Percentiles rank a stretch among this genome's conserved stretches.
phyloP scores from a whole-genome alignment of 129 eudicot species.

The Helianthus tuberosus region DNA sequence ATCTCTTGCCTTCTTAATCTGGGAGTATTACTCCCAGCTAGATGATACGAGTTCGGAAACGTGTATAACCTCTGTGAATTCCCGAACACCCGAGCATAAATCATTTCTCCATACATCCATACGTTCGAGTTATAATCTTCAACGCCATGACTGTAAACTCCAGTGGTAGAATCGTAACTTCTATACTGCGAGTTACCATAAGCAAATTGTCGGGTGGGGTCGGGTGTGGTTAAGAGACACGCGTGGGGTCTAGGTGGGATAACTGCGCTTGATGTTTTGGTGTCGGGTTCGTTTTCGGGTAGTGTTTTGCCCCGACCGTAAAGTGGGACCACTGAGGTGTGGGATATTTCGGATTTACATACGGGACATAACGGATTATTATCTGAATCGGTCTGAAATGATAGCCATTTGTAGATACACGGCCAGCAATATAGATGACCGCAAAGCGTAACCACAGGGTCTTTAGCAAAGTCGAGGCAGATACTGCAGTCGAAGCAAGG shows the following conservation, averaged over 20 bases:
- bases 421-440: conserved; percentile 99
- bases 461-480: conserved; percentile 79
- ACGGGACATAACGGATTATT: conserved; percentile 79
- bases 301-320: conserved; percentile 73
- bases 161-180: conserved; percentile 31
- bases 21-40: conserved; percentile 45
- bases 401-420: conserved; percentile 90
- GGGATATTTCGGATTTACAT: conserved; percentile 82
- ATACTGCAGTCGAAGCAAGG: conserved; percentile 92
- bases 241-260: conserved; percentile 85
- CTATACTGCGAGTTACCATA: conserved; percentile 31
- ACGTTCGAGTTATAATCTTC: conserved; percentile 33
- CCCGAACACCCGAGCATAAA: conserved; percentile 66
- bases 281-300: conserved; percentile 39
- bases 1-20: conserved; percentile 59
- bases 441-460: conserved; percentile 91
- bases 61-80: conserved; percentile 46
- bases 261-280: conserved; percentile 34
- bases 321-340: conserved; percentile 76
- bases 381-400: conserved; percentile 53
- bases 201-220: conserved; percentile 34
- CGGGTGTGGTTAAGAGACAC: conserved; percentile 39
- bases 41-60: conserved; percentile 57
- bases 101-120: conserved; percentile 66
- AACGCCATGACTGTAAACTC: conserved; percentile 27